Evolutionary conservation across 306 rosid species (phyloP).

Genomic region (Prosopis cineraria): DNA sequence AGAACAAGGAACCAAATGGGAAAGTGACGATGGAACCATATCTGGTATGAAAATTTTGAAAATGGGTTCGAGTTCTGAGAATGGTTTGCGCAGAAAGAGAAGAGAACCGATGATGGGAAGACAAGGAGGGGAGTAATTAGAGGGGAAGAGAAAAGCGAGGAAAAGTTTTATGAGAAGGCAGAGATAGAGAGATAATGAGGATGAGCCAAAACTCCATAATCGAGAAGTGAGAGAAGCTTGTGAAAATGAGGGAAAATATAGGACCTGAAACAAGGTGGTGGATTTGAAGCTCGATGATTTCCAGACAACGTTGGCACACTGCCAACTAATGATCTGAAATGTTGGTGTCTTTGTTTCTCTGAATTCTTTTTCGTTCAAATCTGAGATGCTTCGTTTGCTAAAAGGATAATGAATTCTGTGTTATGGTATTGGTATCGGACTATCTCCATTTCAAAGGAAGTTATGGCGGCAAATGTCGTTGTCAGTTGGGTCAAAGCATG

Average conservation of each 20-base stretch:
- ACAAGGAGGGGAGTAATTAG: not conserved
- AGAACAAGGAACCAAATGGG: not conserved
- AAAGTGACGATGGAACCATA: not conserved
- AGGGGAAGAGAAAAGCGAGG: not conserved
- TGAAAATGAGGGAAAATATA: not conserved
- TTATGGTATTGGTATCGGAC: not conserved
- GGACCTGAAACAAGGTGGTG: not conserved
- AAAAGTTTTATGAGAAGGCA: not conserved
- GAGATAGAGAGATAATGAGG: not conserved
- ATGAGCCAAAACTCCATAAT: not conserved
- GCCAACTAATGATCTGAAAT: not conserved
- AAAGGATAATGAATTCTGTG: not conserved
- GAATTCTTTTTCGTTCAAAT: not conserved
- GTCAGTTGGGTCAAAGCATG: not conserved
- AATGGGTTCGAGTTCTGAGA: not conserved
- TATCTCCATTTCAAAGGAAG: not conserved
- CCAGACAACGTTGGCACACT: not conserved
- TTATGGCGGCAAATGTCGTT: not conserved
- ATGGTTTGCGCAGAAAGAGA: not conserved
- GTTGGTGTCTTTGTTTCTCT: not conserved
- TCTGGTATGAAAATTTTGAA: not conserved
- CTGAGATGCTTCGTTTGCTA: not conserved
- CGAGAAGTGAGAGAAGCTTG: not conserved
- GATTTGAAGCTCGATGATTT: not conserved
- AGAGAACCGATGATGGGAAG: not conserved